Evolutionary conservation across 2,329 filamentous ascomycete species (phyloP).

Genomic region (Seiridium cupressi): DNA sequence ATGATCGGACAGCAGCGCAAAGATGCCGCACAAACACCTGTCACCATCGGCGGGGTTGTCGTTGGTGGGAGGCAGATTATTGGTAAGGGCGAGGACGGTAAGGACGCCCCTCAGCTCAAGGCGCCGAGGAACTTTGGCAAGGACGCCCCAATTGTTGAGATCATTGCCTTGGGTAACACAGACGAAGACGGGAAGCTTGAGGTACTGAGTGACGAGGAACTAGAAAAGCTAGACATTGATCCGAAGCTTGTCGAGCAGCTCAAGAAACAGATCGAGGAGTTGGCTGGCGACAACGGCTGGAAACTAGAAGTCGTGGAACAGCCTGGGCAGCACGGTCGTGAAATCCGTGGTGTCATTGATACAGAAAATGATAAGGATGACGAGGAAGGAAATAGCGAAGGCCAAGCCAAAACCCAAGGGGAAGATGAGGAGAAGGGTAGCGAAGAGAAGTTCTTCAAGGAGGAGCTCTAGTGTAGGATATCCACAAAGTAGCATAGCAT

Average conservation of each 20-base stretch:
- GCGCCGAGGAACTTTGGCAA: conserved; percentile 39
- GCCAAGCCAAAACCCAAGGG: conserved; percentile 20
- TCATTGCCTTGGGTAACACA: conserved; percentile 43
- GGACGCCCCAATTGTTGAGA: conserved; percentile 33
- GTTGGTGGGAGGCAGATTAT: conserved; percentile 51
- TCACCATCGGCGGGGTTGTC: conserved; percentile 51
- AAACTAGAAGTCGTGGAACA: conserved; percentile 76
- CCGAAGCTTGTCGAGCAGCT: conserved; percentile 68
- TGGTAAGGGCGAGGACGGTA: conserved; percentile 45
- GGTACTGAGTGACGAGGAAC: conserved; percentile 61
- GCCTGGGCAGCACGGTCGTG: conserved; percentile 53
- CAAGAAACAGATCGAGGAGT: conserved; percentile 63
- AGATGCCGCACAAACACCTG: conserved; percentile 16
- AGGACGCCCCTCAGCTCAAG: conserved; percentile 42
- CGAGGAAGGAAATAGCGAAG: conserved; percentile 23
- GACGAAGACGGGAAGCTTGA: conserved; percentile 61
- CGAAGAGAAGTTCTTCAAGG: conserved; percentile 50
- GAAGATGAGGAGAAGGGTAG: conserved; percentile 37
- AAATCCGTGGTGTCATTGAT: conserved; percentile 69
- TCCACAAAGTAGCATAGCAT: conserved; percentile 13
- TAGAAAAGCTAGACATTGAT: conserved; percentile 66
- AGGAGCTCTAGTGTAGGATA: conserved; percentile 43
- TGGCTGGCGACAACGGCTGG: conserved; percentile 74
- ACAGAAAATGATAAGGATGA: conserved; percentile 46
- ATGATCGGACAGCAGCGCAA: conserved; percentile 27